A percentile compares a stretch with the other conserved stretches of the same genome.
These are phyloP conservation scores for Penicillium malachiteum DNA, from an alignment of 495 filamentous ascomycete genomes.

Conservation along the genomic window DNA sequence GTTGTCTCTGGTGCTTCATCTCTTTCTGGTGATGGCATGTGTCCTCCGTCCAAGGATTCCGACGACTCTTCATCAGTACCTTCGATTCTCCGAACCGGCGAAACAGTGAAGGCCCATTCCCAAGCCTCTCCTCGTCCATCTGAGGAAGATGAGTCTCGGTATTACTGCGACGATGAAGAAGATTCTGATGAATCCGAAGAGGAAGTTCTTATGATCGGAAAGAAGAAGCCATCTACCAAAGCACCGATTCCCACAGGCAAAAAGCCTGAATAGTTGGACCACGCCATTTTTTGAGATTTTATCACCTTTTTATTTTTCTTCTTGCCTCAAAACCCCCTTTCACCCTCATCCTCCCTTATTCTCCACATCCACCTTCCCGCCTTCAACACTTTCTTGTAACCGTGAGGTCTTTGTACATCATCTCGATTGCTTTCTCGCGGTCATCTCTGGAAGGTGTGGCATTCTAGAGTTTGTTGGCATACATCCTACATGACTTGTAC, in stretches of 20 bases:
- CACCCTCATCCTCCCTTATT: neutral
- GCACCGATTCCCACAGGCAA: constrained; percentile 8
- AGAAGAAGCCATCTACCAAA: constrained; percentile 35
- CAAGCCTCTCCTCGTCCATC: constrained; percentile 21
- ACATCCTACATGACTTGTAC: constrained; percentile 30
- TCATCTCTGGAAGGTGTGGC: constrained; percentile 15
- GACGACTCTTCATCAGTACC: constrained; percentile 35
- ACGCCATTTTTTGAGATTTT: neutral
- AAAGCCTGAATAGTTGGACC: constrained; percentile 1
- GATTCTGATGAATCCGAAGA: constrained; percentile 51
- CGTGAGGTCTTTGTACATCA: constrained; percentile 28
- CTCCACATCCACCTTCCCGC: too few species aligned
- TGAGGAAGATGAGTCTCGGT: constrained; percentile 44
- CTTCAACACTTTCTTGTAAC: neutral
- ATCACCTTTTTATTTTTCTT: neutral
- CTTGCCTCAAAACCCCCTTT: constrained; percentile 17
- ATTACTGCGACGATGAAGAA: constrained; percentile 48
- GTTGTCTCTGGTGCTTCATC: constrained; percentile 79
- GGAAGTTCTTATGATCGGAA: constrained; percentile 47
- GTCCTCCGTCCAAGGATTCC: constrained; percentile 22
- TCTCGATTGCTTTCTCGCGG: constrained; percentile 6
- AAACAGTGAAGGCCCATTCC: constrained; percentile 41
- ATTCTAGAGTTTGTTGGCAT: constrained; percentile 26
- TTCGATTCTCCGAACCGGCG: constrained; percentile 46
- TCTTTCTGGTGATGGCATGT: constrained; percentile 54